Evolutionary conservation across 148 eudicot species (phyloP).

Genomic region (Chenopodium suecicum): DNA sequence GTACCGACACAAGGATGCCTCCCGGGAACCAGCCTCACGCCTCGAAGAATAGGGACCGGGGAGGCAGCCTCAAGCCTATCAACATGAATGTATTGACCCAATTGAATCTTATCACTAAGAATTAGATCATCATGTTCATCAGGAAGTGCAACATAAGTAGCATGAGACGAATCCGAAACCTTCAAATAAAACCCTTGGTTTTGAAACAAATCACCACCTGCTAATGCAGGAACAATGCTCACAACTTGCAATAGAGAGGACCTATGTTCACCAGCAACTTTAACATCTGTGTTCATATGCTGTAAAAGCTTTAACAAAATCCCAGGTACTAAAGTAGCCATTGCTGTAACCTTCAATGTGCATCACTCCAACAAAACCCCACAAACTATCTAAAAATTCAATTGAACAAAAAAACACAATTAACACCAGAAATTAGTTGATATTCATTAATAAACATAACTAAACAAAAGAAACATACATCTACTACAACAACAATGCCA

Average conservation of each 20-base stretch:
- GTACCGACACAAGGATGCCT: constrained; percentile 87
- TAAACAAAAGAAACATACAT: constrained; percentile 9
- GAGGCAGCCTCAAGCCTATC: constrained; percentile 77
- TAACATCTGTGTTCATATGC: constrained; percentile 87
- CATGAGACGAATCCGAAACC: constrained; percentile 97
- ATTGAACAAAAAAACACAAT: background rate
- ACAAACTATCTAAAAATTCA: constrained; percentile 23
- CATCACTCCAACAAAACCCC: constrained; percentile 43
- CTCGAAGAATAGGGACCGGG: constrained; percentile 76
- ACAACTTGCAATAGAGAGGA: constrained; percentile 86
- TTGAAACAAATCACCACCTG: constrained; percentile 81
- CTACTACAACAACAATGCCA: constrained; percentile 7
- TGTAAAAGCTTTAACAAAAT: constrained; percentile 76
- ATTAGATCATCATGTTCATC: constrained; percentile 85
- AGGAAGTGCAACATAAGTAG: constrained; percentile 88
- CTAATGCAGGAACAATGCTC: constrained; percentile 81
- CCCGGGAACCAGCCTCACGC: constrained; percentile 79
- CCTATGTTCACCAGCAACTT: constrained; percentile 82
- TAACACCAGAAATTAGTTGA: constrained; percentile 12
- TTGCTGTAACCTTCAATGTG: constrained; percentile 41
- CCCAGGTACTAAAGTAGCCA: constrained; percentile 89
- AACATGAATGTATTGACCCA: constrained; percentile 88
- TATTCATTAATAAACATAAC: background rate
- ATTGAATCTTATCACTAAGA: constrained; percentile 78
- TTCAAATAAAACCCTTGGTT: constrained; percentile 87